Conservation (phyloP, 768 basidiomycete species). For the Leucosporidium scottii region DNA sequence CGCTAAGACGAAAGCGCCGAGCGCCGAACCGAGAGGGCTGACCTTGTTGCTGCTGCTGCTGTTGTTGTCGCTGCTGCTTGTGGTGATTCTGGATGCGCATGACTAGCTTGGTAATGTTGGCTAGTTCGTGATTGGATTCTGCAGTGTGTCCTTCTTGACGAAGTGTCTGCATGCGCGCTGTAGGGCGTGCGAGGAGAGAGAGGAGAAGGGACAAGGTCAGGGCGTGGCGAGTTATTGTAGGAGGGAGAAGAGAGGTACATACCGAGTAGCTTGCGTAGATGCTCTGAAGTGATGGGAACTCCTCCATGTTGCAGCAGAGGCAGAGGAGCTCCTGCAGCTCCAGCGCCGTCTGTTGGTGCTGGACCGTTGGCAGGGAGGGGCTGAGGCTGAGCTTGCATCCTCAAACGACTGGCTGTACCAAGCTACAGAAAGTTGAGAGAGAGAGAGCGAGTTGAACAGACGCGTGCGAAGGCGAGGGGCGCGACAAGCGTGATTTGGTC, state of each 20-base stretch:
- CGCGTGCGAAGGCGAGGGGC: too few relatives aligned
- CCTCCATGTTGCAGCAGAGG: neutral
- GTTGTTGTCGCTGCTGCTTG: neutral
- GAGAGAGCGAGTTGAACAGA: too few relatives aligned
- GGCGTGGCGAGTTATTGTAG: neutral
- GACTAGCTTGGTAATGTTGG: slow-evolving; percentile 46
- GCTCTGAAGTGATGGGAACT: neutral
- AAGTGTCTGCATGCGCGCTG: slow-evolving; percentile 49
- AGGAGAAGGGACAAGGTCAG: neutral
- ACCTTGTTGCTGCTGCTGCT: neutral
- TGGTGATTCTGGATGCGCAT: slow-evolving; percentile 36
- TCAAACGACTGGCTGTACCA: too few relatives aligned
- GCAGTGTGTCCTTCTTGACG: slow-evolving; percentile 48
- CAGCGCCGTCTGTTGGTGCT: too few relatives aligned
- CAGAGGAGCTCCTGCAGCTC: neutral
- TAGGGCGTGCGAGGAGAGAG: neutral
- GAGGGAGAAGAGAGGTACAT: neutral
- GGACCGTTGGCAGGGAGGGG: too few relatives aligned
- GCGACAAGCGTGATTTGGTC: too few relatives aligned
- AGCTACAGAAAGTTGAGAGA: too few relatives aligned
- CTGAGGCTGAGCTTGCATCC: too few relatives aligned
- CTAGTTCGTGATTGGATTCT: slow-evolving; percentile 49
- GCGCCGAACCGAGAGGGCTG: slow-evolving; percentile 14
- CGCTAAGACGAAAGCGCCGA: too few relatives aligned
- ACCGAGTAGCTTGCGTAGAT: slow-evolving; percentile 2